Conservation (phyloP, 2,329 filamentous ascomycete species). For the Decorospora gaudefroyi region DNA sequence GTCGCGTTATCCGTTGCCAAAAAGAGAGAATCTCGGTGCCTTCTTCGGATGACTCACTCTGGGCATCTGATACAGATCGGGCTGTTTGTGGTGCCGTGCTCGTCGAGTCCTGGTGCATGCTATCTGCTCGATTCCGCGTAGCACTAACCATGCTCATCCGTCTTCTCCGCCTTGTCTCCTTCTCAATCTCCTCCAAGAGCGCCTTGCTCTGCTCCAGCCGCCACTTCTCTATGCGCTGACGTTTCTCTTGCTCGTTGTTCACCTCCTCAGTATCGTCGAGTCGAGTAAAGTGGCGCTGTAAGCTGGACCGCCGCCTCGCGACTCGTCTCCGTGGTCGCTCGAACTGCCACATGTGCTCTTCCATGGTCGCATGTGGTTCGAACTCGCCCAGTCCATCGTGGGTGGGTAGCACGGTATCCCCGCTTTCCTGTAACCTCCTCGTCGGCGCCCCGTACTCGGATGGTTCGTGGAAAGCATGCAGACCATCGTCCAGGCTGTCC, state of each 20-base stretch:
- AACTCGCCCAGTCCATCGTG: conserved; percentile 95
- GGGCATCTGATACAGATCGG: conserved; percentile 32
- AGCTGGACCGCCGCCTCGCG: conserved; percentile 59
- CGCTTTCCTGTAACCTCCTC: conserved; percentile 58
- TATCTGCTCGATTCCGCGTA: conserved; percentile 40
- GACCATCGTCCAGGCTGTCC: conserved; percentile 89
- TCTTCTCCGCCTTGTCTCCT: conserved; percentile 72
- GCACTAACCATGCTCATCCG: conserved; percentile 64
- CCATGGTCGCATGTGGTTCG: conserved; percentile 66
- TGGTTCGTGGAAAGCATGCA: conserved; percentile 81
- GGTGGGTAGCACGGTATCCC: conserved; percentile 75
- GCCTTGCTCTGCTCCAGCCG: conserved; percentile 85
- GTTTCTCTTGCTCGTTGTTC: conserved; percentile 71
- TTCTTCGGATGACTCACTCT: conserved; percentile 47
- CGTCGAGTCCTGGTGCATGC: conserved; percentile 18
- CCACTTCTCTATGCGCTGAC: conserved; percentile 87
- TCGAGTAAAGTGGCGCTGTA: conserved; percentile 61
- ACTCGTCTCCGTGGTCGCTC: conserved; percentile 68
- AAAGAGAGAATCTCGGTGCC: conserved; percentile 66
- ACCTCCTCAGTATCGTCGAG: conserved; percentile 57
- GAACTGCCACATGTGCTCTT: conserved; percentile 87
- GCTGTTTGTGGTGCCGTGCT: conserved; percentile 18
- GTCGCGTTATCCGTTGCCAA: conserved; percentile 79
- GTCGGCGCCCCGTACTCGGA: conserved; percentile 50
- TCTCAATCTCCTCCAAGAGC: conserved; percentile 85